phyloP scores from a whole-genome alignment of 176 grass and related monocot genomes.

The maize (Zea mays) region Zm-B73-REFERENCE-NAM-5.0 NC_050103.1:56239001-56239500 shows the following conservation, averaged over 20 bases:
- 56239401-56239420: constrained; percentile 43
- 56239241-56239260: constrained; percentile 65
- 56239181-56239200: background rate
- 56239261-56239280: constrained; percentile 77
- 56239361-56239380: constrained; percentile 60
- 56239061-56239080: constrained; percentile 39
- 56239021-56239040: constrained; percentile 85
- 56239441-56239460: constrained; percentile 87
- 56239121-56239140: constrained; percentile 18
- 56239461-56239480: constrained; percentile 85
- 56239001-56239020: constrained; percentile 87
- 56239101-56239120: constrained; percentile 56
- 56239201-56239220: constrained; percentile 24
- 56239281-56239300: constrained; percentile 56
- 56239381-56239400: constrained; percentile 64
- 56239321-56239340: constrained; percentile 5
- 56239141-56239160: constrained; percentile 31
- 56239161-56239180: constrained; percentile 13
- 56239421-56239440: constrained; percentile 81
- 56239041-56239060: constrained; percentile 50
- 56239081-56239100: constrained; percentile 57
- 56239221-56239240: constrained; percentile 51
- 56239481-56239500: constrained; percentile 69
- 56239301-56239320: constrained; percentile 24
- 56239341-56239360: constrained; percentile 27